These are phyloP conservation scores for Porodaedalea pini DNA, from an alignment of 1,284 basidiomycete species.

Conservation along the genomic window DNA sequence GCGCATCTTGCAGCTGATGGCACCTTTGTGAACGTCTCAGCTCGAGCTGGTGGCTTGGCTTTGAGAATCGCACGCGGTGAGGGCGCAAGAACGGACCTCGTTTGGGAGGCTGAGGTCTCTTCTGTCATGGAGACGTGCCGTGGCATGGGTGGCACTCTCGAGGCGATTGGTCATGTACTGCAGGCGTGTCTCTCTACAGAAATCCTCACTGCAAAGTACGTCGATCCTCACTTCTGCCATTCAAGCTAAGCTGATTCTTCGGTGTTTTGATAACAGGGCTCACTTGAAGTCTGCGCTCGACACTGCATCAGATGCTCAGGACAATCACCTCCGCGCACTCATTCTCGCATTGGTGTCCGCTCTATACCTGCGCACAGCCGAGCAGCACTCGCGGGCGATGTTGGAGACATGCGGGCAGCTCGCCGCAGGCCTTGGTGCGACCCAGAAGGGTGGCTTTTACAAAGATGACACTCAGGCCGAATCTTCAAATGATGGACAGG, in stretches of 20 bases:
- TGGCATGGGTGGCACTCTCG: slow-evolving; percentile 53
- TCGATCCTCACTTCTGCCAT: slow-evolving; percentile 16
- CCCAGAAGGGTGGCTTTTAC: slow-evolving; percentile 28
- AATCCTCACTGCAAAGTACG: slow-evolving; percentile 58
- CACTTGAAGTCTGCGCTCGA: slow-evolving; percentile 58
- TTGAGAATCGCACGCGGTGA: slow-evolving; percentile 48
- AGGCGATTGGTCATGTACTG: slow-evolving; percentile 52
- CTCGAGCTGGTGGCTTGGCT: slow-evolving; percentile 56
- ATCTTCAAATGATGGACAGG: slow-evolving; percentile 15
- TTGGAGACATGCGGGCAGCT: slow-evolving; percentile 62
- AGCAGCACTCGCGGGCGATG: slow-evolving; percentile 61
- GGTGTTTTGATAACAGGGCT: slow-evolving; percentile 39
- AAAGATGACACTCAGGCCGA: slow-evolving; percentile 19
- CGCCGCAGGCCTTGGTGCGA: slow-evolving; percentile 65
- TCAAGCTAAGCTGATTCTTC: not conserved
- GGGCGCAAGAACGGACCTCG: slow-evolving; percentile 23
- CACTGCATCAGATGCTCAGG: slow-evolving; percentile 51
- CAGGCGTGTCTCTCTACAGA: slow-evolving; percentile 51
- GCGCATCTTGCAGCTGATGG: slow-evolving; percentile 41
- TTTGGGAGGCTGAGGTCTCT: slow-evolving; percentile 30
- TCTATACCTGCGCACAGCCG: slow-evolving; percentile 66
- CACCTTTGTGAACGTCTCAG: slow-evolving; percentile 53
- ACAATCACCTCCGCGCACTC: slow-evolving; percentile 68
- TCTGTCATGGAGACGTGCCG: slow-evolving; percentile 42
- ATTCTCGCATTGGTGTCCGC: slow-evolving; percentile 62